Evolutionary conservation across 192 early-diverging fungal species (phyloP).

Genomic region (Tieghemiomyces parasiticus): DNA sequence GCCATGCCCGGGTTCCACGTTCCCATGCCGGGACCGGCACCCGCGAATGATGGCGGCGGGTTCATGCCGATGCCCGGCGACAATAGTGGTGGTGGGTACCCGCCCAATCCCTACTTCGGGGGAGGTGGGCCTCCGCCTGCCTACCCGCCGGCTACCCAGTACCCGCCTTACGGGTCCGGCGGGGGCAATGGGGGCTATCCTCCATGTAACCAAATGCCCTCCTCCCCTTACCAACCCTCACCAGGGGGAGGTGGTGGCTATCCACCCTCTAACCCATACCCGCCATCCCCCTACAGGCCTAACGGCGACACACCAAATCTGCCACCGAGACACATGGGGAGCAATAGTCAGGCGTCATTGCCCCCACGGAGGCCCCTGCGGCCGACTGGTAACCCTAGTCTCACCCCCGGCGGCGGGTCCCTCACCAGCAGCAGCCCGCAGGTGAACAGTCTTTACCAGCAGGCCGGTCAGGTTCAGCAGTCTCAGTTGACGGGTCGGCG

Average conservation of each 20-base stretch:
- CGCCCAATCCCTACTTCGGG: neutral
- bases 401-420: neutral
- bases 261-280: neutral
- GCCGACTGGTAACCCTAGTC: neutral
- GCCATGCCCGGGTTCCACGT: no score
- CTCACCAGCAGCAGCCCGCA: neutral
- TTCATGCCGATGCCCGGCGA: no score
- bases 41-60: no score
- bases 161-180: no score
- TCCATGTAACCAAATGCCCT: no score
- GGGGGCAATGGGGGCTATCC: no score
- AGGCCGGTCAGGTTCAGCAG: constrained; percentile 23
- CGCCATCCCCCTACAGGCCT: neutral
- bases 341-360: neutral
- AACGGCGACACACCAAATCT: neutral
- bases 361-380: neutral
- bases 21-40: no score
- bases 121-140: no score
- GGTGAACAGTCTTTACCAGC: constrained; percentile 20
- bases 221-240: neutral
- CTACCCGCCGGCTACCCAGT: no score
- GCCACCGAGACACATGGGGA: neutral
- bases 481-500: constrained; percentile 46
- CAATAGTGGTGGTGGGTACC: no score
- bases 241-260: neutral